A percentile compares a stretch with the other conserved stretches of the same genome.
phyloP scores from a whole-genome alignment of 768 basidiomycete species.

The Tricholoma hemisulphureum region DNA sequence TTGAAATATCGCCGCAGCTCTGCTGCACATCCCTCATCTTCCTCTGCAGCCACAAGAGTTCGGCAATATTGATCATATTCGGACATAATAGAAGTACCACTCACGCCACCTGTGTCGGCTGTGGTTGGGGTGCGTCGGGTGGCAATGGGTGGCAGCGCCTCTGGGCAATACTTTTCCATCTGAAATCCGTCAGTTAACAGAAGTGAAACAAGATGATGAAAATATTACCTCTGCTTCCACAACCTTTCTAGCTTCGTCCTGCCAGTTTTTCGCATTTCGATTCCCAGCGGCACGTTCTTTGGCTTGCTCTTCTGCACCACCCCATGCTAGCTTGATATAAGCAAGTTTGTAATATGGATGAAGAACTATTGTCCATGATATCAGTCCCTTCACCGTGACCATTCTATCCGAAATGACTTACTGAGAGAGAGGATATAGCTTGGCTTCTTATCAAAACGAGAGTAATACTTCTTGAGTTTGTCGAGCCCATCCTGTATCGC shows the following conservation, averaged over 20 bases:
- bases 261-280: too few relatives aligned
- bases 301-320: conserved; percentile 23
- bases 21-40: conserved; percentile 4
- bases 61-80: conserved; percentile 7
- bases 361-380: too few relatives aligned
- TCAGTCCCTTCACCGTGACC: too few relatives aligned
- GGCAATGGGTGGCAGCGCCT: not conserved
- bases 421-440: conserved; percentile 10
- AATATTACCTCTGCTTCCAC: conserved; percentile 16
- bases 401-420: too few relatives aligned
- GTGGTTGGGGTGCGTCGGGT: not conserved
- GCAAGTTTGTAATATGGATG: too few relatives aligned
- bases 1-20: conserved; percentile 12
- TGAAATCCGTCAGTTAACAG: not conserved
- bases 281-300: conserved; percentile 12
- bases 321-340: conserved; percentile 26
- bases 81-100: not conserved
- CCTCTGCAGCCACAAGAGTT: not conserved
- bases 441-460: conserved; percentile 10
- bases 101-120: too few relatives aligned
- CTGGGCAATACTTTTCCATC: too few relatives aligned
- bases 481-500: too few relatives aligned
- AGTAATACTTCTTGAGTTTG: conserved; percentile 14
- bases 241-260: conserved; percentile 23
- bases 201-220: not conserved